Base-by-base conservation (phyloP, 495 filamentous ascomycete species). In the Aspergillus sclerotiicarbonarius region DNA sequence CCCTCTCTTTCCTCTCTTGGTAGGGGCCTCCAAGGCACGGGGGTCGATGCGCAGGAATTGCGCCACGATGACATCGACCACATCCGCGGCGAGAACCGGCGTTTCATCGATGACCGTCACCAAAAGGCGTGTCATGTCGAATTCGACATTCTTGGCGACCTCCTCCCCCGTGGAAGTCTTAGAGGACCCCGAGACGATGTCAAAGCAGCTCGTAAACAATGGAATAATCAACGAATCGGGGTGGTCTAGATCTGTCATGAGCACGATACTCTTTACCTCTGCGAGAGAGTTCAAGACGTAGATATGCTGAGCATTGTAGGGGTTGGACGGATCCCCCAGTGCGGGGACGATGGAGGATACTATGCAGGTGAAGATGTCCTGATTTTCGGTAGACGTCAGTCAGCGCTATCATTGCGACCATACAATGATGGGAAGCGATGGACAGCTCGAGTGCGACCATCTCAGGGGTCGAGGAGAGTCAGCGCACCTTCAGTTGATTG, bases 301-400 rank as follows among this genome's bases (percentile, higher is more conserved):
- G 62, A 91, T 85, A 70, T 99, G 90, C 68, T 98, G 92, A 53
- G 82, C 83, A 70, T 96, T 96, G 75, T 96, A 98, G 15, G 92
- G 84, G 66, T 94, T 87, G 19, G 90, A 87, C 32, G 93, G 90
- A 65, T 97, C 90, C 57, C 89, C 86, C 19, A 99, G 82, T 25
- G 90, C 85, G 43, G 91, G 92, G 48, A 99, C 82, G 50, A 94
- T 88, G 21, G 84, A 85, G 31, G 81, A 86, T 54, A 96, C 82
- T 70, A 96, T 89, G 57, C 96, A 87, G 18, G 86, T 90, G 71
- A 98, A 99, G 54, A 97, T 90, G 72, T 97, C 91, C 93, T 96
- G 68, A 6, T 19, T 18, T 43, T 29, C 12, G 19, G 16, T 44
- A 12, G 6, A 9, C 16, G 48, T 63, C 18, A 66, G 63, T 41